Evolutionary conservation across 768 basidiomycete genomes (phyloP), one percentile per base, ranked within the genome.

Genomic region (Suillus paluster): DNA sequence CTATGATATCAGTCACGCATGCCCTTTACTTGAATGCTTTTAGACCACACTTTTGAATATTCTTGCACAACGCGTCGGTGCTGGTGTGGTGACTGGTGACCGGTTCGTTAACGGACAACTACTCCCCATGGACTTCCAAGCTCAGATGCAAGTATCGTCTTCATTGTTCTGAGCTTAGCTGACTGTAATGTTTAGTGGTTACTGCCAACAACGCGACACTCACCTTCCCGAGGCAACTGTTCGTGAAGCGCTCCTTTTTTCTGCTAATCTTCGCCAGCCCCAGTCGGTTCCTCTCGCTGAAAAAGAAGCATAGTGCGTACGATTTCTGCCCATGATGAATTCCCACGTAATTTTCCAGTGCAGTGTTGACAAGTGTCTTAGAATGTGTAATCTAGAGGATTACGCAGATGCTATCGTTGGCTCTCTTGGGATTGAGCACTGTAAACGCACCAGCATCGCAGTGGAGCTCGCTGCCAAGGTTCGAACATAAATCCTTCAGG

Each of bases 181-280:
- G 17, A 34, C 8, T 30, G 14, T 49, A 1, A 2, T 17, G 23
- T 21, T 57, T 34, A 89, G 87, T 50, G 93, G 92, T 0, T 95
- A 94, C 69, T 91, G 89, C 62, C 92, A 96, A 70, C 95, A 97
- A 71, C 86, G 3, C 30, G 30, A 30, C 30, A 30, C 30, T 30
- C 30, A 30, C 30, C 30, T 30, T 30, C 30, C 30, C 85, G 77
- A 92, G 6, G 78, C 86, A 23, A 94, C 92, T 2, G 92, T 95
- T 7, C 81, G 90, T 41, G 92, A 95, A 66, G 91, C 93, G 0
- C 75, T 95, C 4, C 75, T 85, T 36, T 90, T 92, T 75, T 94
- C 92, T 5, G 93, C 94, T 4, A 85, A 84, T 59, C 75, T 95
- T 15, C 87, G 94, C 34, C 94, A 95, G 70, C 91, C 91, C 0